Conservation (phyloP, 169 alveolate genomes). For the Plasmodium adleri region DNA sequence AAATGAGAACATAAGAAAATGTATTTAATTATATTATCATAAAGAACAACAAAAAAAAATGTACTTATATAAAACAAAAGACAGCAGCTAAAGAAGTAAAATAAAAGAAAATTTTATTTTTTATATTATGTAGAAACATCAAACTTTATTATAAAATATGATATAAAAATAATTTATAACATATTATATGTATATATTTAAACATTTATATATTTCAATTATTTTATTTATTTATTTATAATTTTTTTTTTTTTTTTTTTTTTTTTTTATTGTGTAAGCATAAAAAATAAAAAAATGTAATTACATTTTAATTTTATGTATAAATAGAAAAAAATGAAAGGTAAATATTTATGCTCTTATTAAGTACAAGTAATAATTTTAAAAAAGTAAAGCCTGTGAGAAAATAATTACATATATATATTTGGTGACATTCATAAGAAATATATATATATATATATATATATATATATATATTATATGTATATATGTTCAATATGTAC, state of each 20-base stretch:
- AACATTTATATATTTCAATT: not conserved
- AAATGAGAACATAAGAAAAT: too few relatives aligned
- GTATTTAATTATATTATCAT: too few relatives aligned
- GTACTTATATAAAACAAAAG: too few relatives aligned
- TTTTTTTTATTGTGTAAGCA: not conserved
- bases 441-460: not conserved
- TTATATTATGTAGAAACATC: too few relatives aligned
- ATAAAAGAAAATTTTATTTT: too few relatives aligned
- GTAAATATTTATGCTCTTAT: not conserved
- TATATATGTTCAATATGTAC: not conserved
- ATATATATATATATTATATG: not conserved
- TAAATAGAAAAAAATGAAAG: conserved; percentile 14
- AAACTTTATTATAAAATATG: too few relatives aligned
- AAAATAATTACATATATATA: conserved; percentile 3
- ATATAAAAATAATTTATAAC: too few relatives aligned
- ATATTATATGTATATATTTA: not conserved
- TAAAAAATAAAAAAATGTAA: not conserved
- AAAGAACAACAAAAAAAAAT: too few relatives aligned
- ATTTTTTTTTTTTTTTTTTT: not conserved
- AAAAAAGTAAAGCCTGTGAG: conserved; percentile 1
- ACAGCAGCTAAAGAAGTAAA: too few relatives aligned
- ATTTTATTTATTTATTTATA: not conserved
- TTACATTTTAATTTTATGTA: conserved; percentile 12
- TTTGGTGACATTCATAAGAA: not conserved
- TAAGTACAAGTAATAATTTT: conserved; percentile 16